Evolutionary conservation across 768 basidiomycete species (phyloP), one percentile per base, ranked within the genome.

Genomic region (Clathrus columnatus): DNA sequence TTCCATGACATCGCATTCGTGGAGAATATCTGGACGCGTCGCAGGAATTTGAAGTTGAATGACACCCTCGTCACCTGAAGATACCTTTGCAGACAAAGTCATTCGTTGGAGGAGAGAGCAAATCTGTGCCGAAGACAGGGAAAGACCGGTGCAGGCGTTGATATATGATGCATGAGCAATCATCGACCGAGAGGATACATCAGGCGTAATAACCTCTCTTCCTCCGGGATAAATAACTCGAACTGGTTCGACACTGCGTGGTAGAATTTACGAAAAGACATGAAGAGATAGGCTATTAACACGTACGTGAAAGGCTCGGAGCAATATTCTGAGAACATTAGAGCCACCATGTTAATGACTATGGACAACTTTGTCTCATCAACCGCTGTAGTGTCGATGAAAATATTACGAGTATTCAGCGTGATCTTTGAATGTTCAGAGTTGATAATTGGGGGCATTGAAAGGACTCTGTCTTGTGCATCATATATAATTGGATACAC

Each of bases 281-380:
- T 16, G 18, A 17, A 8, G 23, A 24, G n/a, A 11, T 7, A 7
- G 20, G n/a, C 18, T 27, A 18, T 6, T 43, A 52, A 11, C 4
- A 70, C 91, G 60, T 69, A 98, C 94, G 89, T 84, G 80, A 85
- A 97, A 3, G 93, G 90, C 42, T 90, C 82, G 58, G 81, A 80
- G 67, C 90, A 92, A 66, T 99, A 96, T 70, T 98, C 94, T 1
- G 95, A 86, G 71, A 99, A 99, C 94, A 98, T 95, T n/a, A 90
- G 86, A 1, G 87, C 75, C 11, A 99, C 82, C 59, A 98, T 94
- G 68, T 94, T 96, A 48, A 92, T 81, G 51, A 98, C 96, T 48
- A 98, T 94, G 60, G 86, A 84, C 57, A 99, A 82, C 71, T 99
- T 99, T 26, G 95, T 98, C 66, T 89, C 80, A 65, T 99, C 96